Conservation (phyloP, 345 rosid genomes). For the Alliaria petiolata region DNA sequence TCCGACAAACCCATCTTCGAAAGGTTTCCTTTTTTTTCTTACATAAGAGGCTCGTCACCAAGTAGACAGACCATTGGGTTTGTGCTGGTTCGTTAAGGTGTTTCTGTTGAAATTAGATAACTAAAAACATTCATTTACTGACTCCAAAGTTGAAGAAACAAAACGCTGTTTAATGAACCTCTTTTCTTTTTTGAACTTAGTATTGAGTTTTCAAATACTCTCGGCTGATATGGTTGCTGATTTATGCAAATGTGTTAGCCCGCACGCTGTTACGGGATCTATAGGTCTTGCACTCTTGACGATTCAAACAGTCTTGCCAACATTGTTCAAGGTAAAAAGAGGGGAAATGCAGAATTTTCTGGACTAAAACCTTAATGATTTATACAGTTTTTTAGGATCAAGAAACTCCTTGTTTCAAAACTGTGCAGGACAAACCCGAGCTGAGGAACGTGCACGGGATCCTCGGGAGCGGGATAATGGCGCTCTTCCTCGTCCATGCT, state of each 20-base stretch:
- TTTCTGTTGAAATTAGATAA: too few species aligned
- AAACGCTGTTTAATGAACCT: neutral
- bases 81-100: too few species aligned
- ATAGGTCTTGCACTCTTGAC: slow-evolving; percentile 77
- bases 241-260: slow-evolving; percentile 46
- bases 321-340: slow-evolving; percentile 69
- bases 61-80: too few species aligned
- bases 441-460: slow-evolving; percentile 80
- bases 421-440: slow-evolving; percentile 71
- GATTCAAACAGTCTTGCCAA: slow-evolving; percentile 64
- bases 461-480: slow-evolving; percentile 92
- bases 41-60: neutral
- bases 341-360: neutral
- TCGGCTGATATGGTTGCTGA: neutral
- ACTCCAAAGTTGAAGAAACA: neutral
- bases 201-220: neutral
- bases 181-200: neutral
- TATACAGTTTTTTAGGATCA: neutral
- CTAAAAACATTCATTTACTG: too few species aligned
- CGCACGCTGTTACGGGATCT: slow-evolving; percentile 82
- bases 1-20: slow-evolving; percentile 78
- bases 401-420: neutral
- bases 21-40: slow-evolving; percentile 38
- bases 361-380: neutral
- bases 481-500: slow-evolving; percentile 71